Percentiles rank a stretch among this genome's conserved stretches.
Conservation (phyloP, 78 protist species). For the Dictyostelium brefeldianum region DNA sequence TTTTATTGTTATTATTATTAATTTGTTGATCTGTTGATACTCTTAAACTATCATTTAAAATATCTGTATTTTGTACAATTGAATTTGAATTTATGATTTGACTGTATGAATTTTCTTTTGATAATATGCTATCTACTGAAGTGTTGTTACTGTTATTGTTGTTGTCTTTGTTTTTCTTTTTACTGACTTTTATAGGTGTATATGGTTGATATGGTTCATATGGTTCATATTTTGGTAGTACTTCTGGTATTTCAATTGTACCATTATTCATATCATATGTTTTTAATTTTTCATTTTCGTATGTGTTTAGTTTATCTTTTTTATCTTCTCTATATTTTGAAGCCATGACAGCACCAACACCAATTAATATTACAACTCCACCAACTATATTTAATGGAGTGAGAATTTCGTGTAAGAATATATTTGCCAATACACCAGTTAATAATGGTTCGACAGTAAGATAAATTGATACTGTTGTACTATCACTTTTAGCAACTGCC, state of each 20-base stretch:
- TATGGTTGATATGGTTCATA: background rate
- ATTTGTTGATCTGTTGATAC: background rate
- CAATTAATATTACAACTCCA: constrained; percentile 24
- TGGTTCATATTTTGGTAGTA: background rate
- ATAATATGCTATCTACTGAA: background rate
- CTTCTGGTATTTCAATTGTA: background rate
- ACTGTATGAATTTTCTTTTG: constrained; percentile 23
- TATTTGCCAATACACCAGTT: constrained; percentile 27
- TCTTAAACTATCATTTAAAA: background rate
- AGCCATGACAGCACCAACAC: constrained; percentile 59
- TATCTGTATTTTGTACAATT: background rate
- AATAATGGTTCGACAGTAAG: constrained; percentile 47
- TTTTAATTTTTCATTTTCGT: constrained; percentile 35
- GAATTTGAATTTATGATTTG: constrained; percentile 17
- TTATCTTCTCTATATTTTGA: constrained; percentile 33
- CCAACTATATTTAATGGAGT: constrained; percentile 52
- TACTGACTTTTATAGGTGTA: background rate
- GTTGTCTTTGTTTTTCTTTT: background rate
- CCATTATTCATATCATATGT: background rate
- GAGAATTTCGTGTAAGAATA: constrained; percentile 27
- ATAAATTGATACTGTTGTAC: constrained; percentile 52
- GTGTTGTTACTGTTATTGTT: background rate
- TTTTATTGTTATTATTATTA: background rate
- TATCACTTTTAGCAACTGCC: constrained; percentile 51
- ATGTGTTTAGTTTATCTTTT: constrained; percentile 23